Evolutionary conservation across 1,284 basidiomycete species (phyloP).

Genomic region (Sphagnurus paluster): DNA sequence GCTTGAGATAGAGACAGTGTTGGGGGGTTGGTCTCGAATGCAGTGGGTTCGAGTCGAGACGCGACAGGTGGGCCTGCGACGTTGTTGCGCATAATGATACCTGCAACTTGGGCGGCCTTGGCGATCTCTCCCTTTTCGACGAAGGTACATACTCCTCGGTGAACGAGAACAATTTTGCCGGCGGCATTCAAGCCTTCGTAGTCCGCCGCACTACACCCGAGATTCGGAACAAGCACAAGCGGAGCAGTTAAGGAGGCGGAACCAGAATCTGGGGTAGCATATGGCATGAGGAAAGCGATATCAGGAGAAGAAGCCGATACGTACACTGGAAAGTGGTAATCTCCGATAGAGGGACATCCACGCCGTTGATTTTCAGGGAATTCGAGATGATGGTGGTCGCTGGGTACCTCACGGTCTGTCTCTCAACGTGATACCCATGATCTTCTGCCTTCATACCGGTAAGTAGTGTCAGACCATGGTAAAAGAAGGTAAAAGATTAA

Average conservation of each 20-base stretch:
- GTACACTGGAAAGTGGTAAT: constrained; percentile 10
- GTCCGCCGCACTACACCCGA: constrained; percentile 10
- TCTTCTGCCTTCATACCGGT: constrained; percentile 3
- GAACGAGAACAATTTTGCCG: constrained; percentile 13
- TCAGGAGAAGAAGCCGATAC: background rate
- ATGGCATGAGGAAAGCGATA: background rate
- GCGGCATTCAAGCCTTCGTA: constrained; percentile 9
- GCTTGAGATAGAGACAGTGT: constrained; percentile 10
- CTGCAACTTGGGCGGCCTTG: constrained; percentile 5
- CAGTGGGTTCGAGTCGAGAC: constrained; percentile 7
- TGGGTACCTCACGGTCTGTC: constrained; percentile 13
- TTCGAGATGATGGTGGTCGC: constrained; percentile 13
- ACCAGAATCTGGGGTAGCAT: constrained; percentile 1
- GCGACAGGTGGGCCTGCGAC: constrained; percentile 12
- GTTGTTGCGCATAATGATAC: constrained; percentile 13
- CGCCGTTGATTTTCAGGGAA: constrained; percentile 8
- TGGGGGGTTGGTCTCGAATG: constrained; percentile 10
- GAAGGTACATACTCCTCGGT: constrained; percentile 14
- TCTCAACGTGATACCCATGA: constrained; percentile 13
- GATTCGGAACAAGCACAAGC: constrained; percentile 11
- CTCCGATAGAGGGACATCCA: constrained; percentile 8
- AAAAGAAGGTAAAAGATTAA: background rate
- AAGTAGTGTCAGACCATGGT: background rate
- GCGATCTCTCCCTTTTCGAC: constrained; percentile 13
- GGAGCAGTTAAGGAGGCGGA: constrained; percentile 12